These are phyloP conservation scores for Boletus speciosus DNA, from an alignment of 768 basidiomycete species.

Conservation along the genomic window DNA sequence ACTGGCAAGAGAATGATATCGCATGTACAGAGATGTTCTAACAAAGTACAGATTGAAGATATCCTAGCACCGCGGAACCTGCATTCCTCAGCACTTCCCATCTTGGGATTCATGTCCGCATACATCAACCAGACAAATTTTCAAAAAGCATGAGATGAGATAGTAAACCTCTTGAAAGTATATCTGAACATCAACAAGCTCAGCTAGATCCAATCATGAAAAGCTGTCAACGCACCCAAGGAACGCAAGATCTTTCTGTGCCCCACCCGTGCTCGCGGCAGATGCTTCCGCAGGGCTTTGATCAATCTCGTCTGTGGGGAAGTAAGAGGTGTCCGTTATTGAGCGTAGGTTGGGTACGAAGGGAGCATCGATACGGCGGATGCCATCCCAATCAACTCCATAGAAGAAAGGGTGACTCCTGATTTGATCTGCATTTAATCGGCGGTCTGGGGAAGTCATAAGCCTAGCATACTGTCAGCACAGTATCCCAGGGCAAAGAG, in stretches of 20 bases:
- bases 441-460: slow-evolving; percentile 78
- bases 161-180: slow-evolving; percentile 74
- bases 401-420: slow-evolving; percentile 92
- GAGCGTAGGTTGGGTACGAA: slow-evolving; percentile 94
- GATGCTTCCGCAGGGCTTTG: slow-evolving; percentile 55
- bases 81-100: not conserved
- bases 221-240: slow-evolving; percentile 45
- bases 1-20: not conserved
- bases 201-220: not conserved
- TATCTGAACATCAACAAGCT: slow-evolving; percentile 42
- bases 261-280: slow-evolving; percentile 35
- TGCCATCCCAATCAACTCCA: slow-evolving; percentile 89
- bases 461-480: slow-evolving; percentile 45
- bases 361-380: slow-evolving; percentile 88
- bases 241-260: slow-evolving; percentile 62
- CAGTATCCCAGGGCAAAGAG: not conserved
- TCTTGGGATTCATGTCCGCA: not conserved
- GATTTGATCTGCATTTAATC: slow-evolving; percentile 80
- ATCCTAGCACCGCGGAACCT: not conserved
- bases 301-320: slow-evolving; percentile 92
- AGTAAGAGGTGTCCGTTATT: slow-evolving; percentile 96
- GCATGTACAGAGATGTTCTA: not conserved
- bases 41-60: slow-evolving; percentile 2
- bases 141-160: slow-evolving; percentile 57
- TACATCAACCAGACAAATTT: not conserved